Conservation (phyloP, 2,329 filamentous ascomycete species). For the Exophiala xenobiotica region DNA sequence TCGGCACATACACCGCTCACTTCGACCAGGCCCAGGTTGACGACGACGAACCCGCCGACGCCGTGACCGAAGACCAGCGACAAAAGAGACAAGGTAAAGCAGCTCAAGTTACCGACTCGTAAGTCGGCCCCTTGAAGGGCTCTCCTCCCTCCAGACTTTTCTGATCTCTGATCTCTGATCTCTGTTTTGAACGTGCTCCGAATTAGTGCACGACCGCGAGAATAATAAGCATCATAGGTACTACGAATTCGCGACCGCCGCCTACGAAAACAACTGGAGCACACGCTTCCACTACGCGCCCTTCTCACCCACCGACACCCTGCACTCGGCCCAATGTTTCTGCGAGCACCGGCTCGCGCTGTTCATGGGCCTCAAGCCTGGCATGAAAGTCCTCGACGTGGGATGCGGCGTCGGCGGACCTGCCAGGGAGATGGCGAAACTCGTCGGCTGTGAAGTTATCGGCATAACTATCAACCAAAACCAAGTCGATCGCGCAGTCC, state of each 20-base stretch:
- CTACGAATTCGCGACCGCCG: constrained; percentile 29
- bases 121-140: too few relatives aligned
- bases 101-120: constrained; percentile 16
- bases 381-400: constrained; percentile 35
- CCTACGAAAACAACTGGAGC: constrained; percentile 29
- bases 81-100: constrained; percentile 12
- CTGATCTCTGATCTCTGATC: too few relatives aligned
- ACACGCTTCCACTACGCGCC: constrained; percentile 31
- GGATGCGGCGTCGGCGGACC: constrained; percentile 36
- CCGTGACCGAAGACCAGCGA: constrained; percentile 7
- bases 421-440: constrained; percentile 33
- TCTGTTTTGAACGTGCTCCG: too few relatives aligned
- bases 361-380: constrained; percentile 26
- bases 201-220: too few relatives aligned
- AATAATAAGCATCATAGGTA: constrained; percentile 18
- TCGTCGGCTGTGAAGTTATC: constrained; percentile 32
- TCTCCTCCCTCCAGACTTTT: too few relatives aligned
- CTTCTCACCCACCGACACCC: constrained; percentile 27
- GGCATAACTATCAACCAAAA: constrained; percentile 34
- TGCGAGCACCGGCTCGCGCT: constrained; percentile 35
- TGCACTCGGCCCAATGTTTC: constrained; percentile 26
- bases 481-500: constrained; percentile 32
- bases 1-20: constrained; percentile 11
- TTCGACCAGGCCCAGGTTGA: background rate
- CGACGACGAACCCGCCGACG: background rate